phyloP scores from a whole-genome alignment of 495 filamentous ascomycete species.

The Podospora pseudocomata region DNA sequence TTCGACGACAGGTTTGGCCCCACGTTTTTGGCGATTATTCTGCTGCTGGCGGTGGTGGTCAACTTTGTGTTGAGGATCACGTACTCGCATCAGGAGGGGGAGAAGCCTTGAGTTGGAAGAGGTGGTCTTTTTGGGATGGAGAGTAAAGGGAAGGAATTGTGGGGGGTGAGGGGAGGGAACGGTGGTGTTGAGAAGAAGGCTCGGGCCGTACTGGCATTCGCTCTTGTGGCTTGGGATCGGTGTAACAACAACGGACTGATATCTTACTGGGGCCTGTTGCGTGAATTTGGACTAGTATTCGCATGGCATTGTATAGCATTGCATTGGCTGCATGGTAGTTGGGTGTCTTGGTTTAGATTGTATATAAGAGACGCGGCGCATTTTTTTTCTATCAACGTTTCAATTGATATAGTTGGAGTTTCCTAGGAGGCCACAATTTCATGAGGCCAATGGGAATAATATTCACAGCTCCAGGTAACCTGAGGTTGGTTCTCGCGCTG shows the following conservation, averaged over 20 bases:
- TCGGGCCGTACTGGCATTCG: neutral
- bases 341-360: slow-evolving; percentile 6
- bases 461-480: neutral
- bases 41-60: slow-evolving; percentile 81
- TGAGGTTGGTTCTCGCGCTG: neutral
- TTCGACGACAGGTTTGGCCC: slow-evolving; percentile 96
- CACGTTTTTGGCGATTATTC: slow-evolving; percentile 77
- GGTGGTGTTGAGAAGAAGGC: neutral
- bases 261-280: neutral
- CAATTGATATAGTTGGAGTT: neutral
- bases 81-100: slow-evolving; percentile 38
- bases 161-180: neutral
- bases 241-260: neutral
- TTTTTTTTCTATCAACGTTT: neutral
- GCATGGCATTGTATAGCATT: slow-evolving; percentile 11
- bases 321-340: slow-evolving; percentile 9
- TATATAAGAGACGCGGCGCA: neutral
- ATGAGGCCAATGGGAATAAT: neutral
- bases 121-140: neutral
- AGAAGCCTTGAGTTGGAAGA: slow-evolving; percentile 28
- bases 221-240: neutral
- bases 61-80: slow-evolving; percentile 88
- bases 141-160: neutral
- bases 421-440: neutral
- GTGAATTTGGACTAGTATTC: slow-evolving; percentile 1